Evolutionary conservation across 2,329 filamentous ascomycete genomes (phyloP), one percentile per base, ranked within the genome.

Genomic region (Trichoderma guizhouense): DNA sequence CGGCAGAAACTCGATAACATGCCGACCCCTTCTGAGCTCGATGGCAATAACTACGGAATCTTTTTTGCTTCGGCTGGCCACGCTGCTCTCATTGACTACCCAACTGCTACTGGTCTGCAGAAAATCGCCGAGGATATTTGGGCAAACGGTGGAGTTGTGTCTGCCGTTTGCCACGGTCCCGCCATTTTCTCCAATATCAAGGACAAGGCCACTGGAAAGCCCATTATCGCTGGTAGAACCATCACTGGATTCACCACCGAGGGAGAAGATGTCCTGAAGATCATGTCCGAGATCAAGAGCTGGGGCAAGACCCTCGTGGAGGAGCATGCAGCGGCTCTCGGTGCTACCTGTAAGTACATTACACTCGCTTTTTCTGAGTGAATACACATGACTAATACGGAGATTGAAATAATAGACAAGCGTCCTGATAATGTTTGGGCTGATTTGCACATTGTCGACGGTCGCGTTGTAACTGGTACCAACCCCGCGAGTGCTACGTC

Each of bases 31-130:
- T 28, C 62, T n/a, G 62, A 34, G n/a, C 62, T 65, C 15, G 43
- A 53, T 65, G 43, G 62, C 12, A 65, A 53, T 14, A 65, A 34
- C 43, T 65, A 65, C 7, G 28, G 62, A n/a, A 53, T 65, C 6
- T 65, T 65, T 14, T 65, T 65, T 11, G 62, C 62, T 34, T 65
- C 62, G 26, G 62, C 62, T 43, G 62, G 62, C 7, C 62, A 65
- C 18, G 43, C 62, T 15, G 62, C 62, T 6, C 43, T 55, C 8
- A 65, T 65, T 21, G 62, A 65, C 43, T 65, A 65, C 62, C 62
- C 62, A 26, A 55, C 62, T 34, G 62, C 62, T 32, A 55, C 26
- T 24, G 62, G 62, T 1, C n/a, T 65, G 30, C 62, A 65, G 4
- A 53, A 53, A 24, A 55, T 65, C 6, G 62, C 62, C 28, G 62